Percentiles rank a stretch among this genome's conserved stretches.
Conservation (phyloP, 768 basidiomycete genomes). For the Cyclocybe cylindracea region DNA sequence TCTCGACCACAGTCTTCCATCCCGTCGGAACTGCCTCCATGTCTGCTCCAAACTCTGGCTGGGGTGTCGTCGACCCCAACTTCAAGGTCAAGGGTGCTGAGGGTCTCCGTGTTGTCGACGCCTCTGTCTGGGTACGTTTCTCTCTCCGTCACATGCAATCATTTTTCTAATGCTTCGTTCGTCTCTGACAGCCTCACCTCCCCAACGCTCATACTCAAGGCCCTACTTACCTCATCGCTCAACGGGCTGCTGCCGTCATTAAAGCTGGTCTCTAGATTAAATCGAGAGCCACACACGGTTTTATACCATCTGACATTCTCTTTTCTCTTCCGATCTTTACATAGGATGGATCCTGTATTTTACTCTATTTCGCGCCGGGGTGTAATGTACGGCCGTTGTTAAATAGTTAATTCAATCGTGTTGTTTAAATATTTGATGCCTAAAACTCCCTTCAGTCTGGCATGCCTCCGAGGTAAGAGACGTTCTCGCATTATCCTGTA, state of each 20-base stretch:
- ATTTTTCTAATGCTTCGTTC: neutral
- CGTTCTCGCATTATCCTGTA: no score
- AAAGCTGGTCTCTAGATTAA: neutral
- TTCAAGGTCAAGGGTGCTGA: conserved; percentile 28
- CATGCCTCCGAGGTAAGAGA: no score
- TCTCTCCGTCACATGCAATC: neutral
- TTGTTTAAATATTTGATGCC: no score
- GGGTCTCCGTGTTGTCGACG: conserved; percentile 37
- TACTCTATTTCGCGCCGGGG: no score
- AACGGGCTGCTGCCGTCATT: conserved; percentile 30
- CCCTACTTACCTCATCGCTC: conserved; percentile 32
- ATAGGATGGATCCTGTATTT: no score
- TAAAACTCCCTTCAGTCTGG: no score
- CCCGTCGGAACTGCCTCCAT: conserved; percentile 35
- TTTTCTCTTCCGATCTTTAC: no score
- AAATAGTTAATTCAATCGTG: no score
- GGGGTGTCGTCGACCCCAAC: conserved; percentile 39
- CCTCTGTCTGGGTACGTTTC: conserved; percentile 31
- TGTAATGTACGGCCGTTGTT: no score
- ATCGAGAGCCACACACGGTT: no score
- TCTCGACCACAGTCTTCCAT: conserved; percentile 27
- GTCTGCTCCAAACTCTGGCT: conserved; percentile 23
- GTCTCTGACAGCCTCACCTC: conserved; percentile 5
- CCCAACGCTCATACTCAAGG: conserved; percentile 31
- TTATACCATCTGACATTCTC: no score